Percentiles rank a stretch among this genome's conserved stretches.
Conservation (phyloP, 2,329 filamentous ascomycete species). For the Rhynchosporium agropyri region DNA sequence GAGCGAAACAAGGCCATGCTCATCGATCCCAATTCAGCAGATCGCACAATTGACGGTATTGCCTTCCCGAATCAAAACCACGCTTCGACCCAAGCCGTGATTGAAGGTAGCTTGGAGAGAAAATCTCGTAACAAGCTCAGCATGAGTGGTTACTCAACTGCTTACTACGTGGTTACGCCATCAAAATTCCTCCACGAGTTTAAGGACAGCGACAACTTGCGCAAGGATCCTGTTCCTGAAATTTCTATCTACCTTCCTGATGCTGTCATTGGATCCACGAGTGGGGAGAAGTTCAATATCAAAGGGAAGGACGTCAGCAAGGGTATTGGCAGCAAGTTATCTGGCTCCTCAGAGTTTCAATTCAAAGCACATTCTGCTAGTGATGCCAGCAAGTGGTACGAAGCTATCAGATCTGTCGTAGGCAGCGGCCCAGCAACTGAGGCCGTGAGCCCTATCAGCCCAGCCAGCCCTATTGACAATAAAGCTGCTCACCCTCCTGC, state of each 20-base stretch:
- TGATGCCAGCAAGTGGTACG: conserved; percentile 85
- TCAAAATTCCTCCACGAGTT: conserved; percentile 93
- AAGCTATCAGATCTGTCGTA: conserved; percentile 56
- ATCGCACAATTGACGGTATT: conserved; percentile 73
- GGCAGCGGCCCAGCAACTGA: conserved; percentile 28
- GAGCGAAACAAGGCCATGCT: conserved; percentile 71
- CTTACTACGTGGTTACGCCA: conserved; percentile 89
- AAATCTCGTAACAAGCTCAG: conserved; percentile 85
- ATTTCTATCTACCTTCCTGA: conserved; percentile 91
- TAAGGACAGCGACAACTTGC: conserved; percentile 80
- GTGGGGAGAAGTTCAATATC: conserved; percentile 85
- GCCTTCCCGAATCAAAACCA: conserved; percentile 90
- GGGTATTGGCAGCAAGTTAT: conserved; percentile 78
- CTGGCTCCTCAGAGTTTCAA: conserved; percentile 74
- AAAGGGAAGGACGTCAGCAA: conserved; percentile 92
- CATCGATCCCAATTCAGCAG: conserved; percentile 74
- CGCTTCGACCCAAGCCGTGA: conserved; percentile 73
- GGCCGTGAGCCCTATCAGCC: conserved; percentile 27
- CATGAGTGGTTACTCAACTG: conserved; percentile 72
- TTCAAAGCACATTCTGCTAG: conserved; percentile 85
- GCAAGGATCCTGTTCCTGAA: conserved; percentile 78
- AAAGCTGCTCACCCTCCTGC: conserved; percentile 28
- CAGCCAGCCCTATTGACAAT: conserved; percentile 33
- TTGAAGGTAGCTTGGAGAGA: conserved; percentile 86
- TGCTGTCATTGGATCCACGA: conserved; percentile 71